Conservation (phyloP, 495 filamentous ascomycete genomes). For the Arthonia radiata region DNA sequence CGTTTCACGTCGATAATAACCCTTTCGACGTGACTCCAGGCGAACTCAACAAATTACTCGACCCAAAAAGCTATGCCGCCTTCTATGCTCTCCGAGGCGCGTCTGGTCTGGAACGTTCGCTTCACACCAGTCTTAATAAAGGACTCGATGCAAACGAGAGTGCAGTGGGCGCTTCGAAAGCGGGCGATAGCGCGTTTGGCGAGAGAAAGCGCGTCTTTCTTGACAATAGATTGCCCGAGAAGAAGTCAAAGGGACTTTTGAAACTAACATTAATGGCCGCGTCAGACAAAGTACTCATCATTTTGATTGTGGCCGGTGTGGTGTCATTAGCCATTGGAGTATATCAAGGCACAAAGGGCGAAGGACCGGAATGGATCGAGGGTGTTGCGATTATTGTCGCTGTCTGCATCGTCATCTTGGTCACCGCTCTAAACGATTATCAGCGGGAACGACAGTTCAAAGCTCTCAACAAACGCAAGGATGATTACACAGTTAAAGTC, state of each 20-base stretch:
- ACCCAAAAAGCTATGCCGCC: constrained; percentile 56
- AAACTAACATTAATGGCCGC: constrained; percentile 60
- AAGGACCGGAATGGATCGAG: constrained; percentile 52
- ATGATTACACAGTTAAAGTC: constrained; percentile 51
- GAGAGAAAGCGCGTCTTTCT: constrained; percentile 48
- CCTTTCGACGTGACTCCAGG: constrained; percentile 64
- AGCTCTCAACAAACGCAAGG: constrained; percentile 54
- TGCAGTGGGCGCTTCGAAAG: constrained; percentile 3
- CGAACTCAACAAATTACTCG: constrained; percentile 51
- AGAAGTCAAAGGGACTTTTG: constrained; percentile 46
- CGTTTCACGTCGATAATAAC: constrained; percentile 54
- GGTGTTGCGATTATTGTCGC: constrained; percentile 57
- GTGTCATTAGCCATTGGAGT: constrained; percentile 68
- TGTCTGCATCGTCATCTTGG: constrained; percentile 49
- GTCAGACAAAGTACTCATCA: constrained; percentile 60
- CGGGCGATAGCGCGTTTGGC: constrained; percentile 18
- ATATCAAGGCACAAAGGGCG: constrained; percentile 25
- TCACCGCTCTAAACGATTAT: constrained; percentile 53
- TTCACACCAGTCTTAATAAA: constrained; percentile 38
- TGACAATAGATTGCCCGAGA: constrained; percentile 43
- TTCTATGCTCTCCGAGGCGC: constrained; percentile 62
- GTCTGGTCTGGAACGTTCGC: constrained; percentile 46
- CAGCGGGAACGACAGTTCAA: constrained; percentile 67
- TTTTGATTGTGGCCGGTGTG: constrained; percentile 53
- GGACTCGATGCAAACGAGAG: constrained; percentile 60